Conservation (phyloP, 768 basidiomycete genomes). For the Heimioporus sp. region DNA sequence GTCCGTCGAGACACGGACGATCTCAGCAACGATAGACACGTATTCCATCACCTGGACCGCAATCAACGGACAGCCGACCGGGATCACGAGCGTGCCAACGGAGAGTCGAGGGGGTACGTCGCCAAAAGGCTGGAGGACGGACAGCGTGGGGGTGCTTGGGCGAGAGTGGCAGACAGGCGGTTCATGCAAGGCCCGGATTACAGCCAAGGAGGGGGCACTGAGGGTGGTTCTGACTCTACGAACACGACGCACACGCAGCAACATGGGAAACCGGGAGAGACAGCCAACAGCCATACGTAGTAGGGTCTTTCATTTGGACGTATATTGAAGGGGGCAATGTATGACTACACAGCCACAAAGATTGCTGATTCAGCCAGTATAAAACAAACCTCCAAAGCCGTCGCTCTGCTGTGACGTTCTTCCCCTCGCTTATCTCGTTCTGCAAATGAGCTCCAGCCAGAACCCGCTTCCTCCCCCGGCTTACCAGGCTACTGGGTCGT, state of each 20-base stretch:
- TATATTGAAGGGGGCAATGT: too few relatives aligned
- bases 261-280: constrained; percentile 3
- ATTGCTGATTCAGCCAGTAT: constrained; percentile 23
- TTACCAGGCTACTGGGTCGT: constrained; percentile 45
- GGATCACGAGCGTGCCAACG: constrained; percentile 5
- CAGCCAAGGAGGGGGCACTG: constrained; percentile 16
- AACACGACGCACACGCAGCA: constrained; percentile 12
- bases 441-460: constrained; percentile 51
- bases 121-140: not conserved
- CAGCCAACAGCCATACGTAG: constrained; percentile 6
- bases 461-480: constrained; percentile 62
- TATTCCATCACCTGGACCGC: constrained; percentile 31
- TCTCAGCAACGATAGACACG: constrained; percentile 18
- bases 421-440: constrained; percentile 18
- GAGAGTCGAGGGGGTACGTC: not conserved
- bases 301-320: too few relatives aligned
- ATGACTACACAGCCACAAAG: constrained; percentile 18
- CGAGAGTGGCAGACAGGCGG: constrained; percentile 9
- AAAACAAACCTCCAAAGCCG: constrained; percentile 10
- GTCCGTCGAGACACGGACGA: constrained; percentile 13
- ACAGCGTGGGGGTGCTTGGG: not conserved
- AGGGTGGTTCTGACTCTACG: constrained; percentile 2
- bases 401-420: constrained; percentile 3
- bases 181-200: constrained; percentile 27
- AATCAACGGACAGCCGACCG: constrained; percentile 24